Base-by-base conservation (phyloP, 1,139 yeast species). In the Diutina rugosa region DNA sequence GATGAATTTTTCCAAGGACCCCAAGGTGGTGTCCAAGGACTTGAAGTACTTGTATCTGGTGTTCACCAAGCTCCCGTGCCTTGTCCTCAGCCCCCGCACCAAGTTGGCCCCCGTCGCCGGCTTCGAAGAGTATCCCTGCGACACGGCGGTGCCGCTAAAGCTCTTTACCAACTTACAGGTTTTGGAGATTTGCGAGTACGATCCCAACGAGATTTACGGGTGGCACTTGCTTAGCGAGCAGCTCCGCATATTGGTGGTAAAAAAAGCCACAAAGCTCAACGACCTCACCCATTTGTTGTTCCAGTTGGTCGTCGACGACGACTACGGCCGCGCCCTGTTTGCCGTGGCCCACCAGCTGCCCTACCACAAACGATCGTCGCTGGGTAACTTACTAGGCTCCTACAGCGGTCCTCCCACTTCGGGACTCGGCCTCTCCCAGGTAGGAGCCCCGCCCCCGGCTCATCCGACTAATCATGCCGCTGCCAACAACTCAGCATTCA, bases 51-150 rank as follows among this genome's bases (percentile, higher is more conserved):
- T 84, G 47, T 81, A 82, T 63, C 78, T 84, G n/a, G 82, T 85
- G 9, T 84, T 84, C 66, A 80, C 87, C 9, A 83, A 83, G 61
- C 72, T 84, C 45, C 89, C 89, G 0, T 82, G 88, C 63, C 72
- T 84, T 56, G 71, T 85, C 41, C 65, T 84, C 56, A 78, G 83
- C 14, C 85, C 86, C 9, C 83, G 81, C 58, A 74, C 82, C 9
- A 81, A 80, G 59, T 77, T 84, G 28, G 77, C 72, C 60, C 70
- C 80, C 55, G 83, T 84, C 46, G 73, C 72, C 55, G 83, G 84
- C 1, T 84, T 82, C 64, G 88, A 84, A 64, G 89, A 84, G 64
- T 84, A 80, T 62, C 89, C 89, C 0, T 83, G 85, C 64, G 89
- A 84, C 63, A 82, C 88, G 1, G 78, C 86, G 2, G 84, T 85